Evolutionary conservation across 2,329 filamentous ascomycete species (phyloP).

Genomic region (Trichoderma guizhouense): DNA sequence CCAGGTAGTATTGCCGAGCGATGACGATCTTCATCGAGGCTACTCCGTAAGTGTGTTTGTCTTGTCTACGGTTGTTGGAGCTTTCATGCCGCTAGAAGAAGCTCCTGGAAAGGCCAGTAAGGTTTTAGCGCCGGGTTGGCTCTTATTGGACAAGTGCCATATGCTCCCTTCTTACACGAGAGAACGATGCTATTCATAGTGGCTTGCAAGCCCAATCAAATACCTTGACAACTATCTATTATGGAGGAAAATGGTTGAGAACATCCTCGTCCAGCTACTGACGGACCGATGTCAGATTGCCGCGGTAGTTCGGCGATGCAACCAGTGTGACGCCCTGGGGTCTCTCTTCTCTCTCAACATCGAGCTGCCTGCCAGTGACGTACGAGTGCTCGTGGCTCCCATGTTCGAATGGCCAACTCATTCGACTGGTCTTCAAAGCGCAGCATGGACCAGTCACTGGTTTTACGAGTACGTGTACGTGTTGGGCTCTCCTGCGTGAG

Average conservation of each 20-base stretch:
- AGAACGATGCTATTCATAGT: neutral
- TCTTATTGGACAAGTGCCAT: neutral
- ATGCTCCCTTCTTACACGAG: neutral
- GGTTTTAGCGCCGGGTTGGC: neutral
- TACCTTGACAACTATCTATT: neutral
- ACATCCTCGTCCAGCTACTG: neutral
- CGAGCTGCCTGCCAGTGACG: neutral
- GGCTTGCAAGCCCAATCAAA: neutral
- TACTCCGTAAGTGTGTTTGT: neutral
- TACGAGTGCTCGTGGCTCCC: neutral
- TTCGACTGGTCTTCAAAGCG: neutral
- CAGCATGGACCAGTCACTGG: constrained; percentile 8
- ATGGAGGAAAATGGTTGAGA: neutral
- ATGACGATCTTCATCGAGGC: neutral
- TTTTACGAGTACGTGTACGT: neutral
- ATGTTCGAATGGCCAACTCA: neutral
- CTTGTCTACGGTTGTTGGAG: neutral
- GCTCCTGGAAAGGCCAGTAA: neutral
- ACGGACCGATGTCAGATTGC: neutral
- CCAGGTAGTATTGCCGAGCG: neutral
- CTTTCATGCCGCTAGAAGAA: neutral
- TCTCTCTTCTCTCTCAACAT: neutral
- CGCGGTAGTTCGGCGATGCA: neutral
- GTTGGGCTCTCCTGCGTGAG: neutral
- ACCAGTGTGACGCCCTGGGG: neutral